phyloP scores from a whole-genome alignment of 495 filamentous ascomycete species.

The Halenospora varia region DNA sequence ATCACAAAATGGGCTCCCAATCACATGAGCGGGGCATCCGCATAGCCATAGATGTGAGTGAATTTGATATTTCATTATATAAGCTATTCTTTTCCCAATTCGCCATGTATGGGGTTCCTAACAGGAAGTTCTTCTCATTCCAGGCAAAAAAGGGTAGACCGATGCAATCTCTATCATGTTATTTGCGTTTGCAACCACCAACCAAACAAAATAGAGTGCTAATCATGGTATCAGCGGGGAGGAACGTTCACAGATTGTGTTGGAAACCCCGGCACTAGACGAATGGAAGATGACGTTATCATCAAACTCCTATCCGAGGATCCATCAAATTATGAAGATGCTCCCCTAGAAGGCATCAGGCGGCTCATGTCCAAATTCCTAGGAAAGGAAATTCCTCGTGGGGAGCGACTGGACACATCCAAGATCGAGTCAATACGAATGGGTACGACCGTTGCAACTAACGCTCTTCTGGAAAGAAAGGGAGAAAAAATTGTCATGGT shows the following conservation, averaged over 20 bases:
- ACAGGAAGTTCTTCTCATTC: too few relatives aligned
- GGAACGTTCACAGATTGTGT: slow-evolving; percentile 73
- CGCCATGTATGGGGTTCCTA: not conserved
- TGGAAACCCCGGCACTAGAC: slow-evolving; percentile 55
- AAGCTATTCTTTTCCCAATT: not conserved
- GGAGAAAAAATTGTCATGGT: slow-evolving; percentile 89
- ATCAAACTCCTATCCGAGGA: slow-evolving; percentile 91
- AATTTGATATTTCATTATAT: not conserved
- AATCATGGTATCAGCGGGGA: slow-evolving; percentile 42
- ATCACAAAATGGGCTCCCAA: slow-evolving; percentile 17
- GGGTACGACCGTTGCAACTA: slow-evolving; percentile 88
- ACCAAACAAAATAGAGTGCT: not conserved
- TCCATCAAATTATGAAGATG: slow-evolving; percentile 83
- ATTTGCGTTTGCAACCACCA: not conserved
- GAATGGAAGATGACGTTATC: slow-evolving; percentile 65
- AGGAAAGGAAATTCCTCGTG: slow-evolving; percentile 69
- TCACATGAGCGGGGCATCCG: slow-evolving; percentile 37
- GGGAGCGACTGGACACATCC: slow-evolving; percentile 76
- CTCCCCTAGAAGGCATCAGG: slow-evolving; percentile 86
- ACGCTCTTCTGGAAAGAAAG: slow-evolving; percentile 87
- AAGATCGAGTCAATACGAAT: slow-evolving; percentile 82
- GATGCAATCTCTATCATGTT: not conserved
- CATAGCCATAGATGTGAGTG: slow-evolving; percentile 52
- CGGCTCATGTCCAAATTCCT: slow-evolving; percentile 83
- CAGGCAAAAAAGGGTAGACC: too few relatives aligned